A percentile compares a stretch with the other conserved stretches of the same genome.
Conservation (phyloP, 2,329 filamentous ascomycete genomes). For the Neofusicoccum cordaticola region DNA sequence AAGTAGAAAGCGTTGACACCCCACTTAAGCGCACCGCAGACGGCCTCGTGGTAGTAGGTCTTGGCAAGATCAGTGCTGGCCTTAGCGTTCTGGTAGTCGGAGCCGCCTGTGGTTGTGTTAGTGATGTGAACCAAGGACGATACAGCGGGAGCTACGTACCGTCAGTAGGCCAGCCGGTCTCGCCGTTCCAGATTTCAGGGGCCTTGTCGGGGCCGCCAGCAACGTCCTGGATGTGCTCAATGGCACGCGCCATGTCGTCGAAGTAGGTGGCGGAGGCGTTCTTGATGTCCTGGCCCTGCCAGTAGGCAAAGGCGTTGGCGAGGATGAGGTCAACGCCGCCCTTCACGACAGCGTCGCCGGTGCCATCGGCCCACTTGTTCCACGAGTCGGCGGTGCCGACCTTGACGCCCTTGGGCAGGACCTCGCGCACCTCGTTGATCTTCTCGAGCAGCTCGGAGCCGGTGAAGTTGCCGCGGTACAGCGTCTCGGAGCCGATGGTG, state of each 20-base stretch:
- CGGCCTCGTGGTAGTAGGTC: conserved; percentile 59
- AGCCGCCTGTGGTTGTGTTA: conserved; percentile 46
- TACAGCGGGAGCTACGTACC: conserved; percentile 23
- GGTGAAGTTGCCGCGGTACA: conserved; percentile 68
- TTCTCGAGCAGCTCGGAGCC: conserved; percentile 58
- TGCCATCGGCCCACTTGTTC: conserved; percentile 70
- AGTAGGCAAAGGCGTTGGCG: conserved; percentile 70
- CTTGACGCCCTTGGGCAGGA: conserved; percentile 49
- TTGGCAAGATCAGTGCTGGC: conserved; percentile 59
- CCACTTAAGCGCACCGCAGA: conserved; percentile 64
- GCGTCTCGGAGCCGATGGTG: conserved; percentile 67
- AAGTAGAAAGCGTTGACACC: conserved; percentile 70
- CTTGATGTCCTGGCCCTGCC: conserved; percentile 61
- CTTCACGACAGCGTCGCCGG: conserved; percentile 61
- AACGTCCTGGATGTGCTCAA: conserved; percentile 60
- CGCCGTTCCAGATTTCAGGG: conserved; percentile 66
- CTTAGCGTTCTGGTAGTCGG: conserved; percentile 59
- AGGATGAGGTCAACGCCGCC: conserved; percentile 61
- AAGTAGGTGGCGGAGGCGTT: conserved; percentile 64
- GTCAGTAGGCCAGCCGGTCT: conserved; percentile 65
- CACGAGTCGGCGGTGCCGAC: conserved; percentile 70
- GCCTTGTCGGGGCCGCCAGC: conserved; percentile 52
- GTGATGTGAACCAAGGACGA: conserved; percentile 19
- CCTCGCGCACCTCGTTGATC: conserved; percentile 60
- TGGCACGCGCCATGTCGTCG: conserved; percentile 64